A percentile compares a stretch with the other conserved stretches of the same genome.
phyloP scores from a whole-genome alignment of 108 stramenopile genomes.

The Skeletonema menzelii region DNA sequence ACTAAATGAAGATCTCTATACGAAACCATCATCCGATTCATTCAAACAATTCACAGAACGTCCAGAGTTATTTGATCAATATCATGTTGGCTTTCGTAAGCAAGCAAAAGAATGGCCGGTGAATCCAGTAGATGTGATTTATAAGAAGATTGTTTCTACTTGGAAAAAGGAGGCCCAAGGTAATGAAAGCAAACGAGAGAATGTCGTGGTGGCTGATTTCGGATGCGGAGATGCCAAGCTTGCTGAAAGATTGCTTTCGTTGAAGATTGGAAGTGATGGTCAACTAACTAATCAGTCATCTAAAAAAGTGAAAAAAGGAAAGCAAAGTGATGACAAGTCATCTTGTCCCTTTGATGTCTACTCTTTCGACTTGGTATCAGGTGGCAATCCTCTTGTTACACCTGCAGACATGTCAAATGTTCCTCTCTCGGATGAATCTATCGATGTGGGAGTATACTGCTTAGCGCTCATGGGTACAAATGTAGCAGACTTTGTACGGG shows the following conservation, averaged over 20 bases:
- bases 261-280: conserved; percentile 19
- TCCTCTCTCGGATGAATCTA: conserved; percentile 79
- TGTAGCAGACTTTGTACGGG: conserved; percentile 90
- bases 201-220: conserved; percentile 91
- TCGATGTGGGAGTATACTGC: conserved; percentile 96
- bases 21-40: conserved; percentile 72
- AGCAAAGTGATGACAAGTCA: background rate
- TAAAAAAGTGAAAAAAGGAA: background rate
- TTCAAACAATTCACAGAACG: conserved; percentile 77
- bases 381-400: conserved; percentile 81
- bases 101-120: conserved; percentile 95
- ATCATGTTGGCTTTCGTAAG: conserved; percentile 96
- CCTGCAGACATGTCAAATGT: conserved; percentile 97
- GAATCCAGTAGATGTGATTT: conserved; percentile 97
- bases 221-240: conserved; percentile 99
- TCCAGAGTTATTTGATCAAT: conserved; percentile 95
- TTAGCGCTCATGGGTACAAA: conserved; percentile 98
- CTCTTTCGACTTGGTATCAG: conserved; percentile 96
- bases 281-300: conserved; percentile 6
- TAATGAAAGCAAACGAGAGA: conserved; percentile 11
- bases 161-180: conserved; percentile 19
- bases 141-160: conserved; percentile 56
- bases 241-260: conserved; percentile 61
- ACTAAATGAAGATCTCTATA: conserved; percentile 98
- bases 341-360: conserved; percentile 68